Base-by-base conservation (phyloP, 306 rosid species). In the Mimosa bimucronata region DNA sequence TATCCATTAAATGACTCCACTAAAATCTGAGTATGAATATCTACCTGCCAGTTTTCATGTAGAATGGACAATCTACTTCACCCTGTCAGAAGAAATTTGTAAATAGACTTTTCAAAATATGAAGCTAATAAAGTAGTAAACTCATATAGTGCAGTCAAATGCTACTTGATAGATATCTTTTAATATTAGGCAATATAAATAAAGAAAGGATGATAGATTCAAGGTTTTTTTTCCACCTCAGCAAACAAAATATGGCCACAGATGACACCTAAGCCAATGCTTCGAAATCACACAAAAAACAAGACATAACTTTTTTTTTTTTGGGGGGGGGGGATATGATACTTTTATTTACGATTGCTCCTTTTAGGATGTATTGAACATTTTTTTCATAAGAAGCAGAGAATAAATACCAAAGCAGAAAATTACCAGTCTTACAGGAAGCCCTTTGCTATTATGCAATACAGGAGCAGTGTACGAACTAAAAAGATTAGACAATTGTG, bases 41-140 rank as follows among this genome's bases (percentile, higher is more conserved):
- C 81, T 53, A 92, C 98, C 98, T 95, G 87, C 97, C 97, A 88
- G 98, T 95, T 89, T 95, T 95, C 90, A 95, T 83, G 92, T 95
- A 95, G 97, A 95, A 95, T 78, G 98, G 97, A 74, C 98, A 95
- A 87, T 95, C 98, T 61, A 89, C 92, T 86, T 92, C 98, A 71
- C 94, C 94, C 98, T 95, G 96, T 85, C 75, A 76, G 66, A 80
- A 90, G 83, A 87, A 45, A 83, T 29, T 75, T 31, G 19, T 45
- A 80, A 62, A 76, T 44, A 31, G 42, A 53, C 23, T 48, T 81
- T 66, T 53, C 7, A 46, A 79, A 12, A 75, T 19, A 70, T 25
- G 30, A 74, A 64, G 74, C 50, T 26, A 50, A 53, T 34, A 45
- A 81, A 75, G 53, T 55, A 41, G 73, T 41, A 45, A 67, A 50